These are phyloP conservation scores for Dothiorella sarmentorum DNA, from an alignment of 2,329 filamentous ascomycete species.

Conservation along the genomic window DNA sequence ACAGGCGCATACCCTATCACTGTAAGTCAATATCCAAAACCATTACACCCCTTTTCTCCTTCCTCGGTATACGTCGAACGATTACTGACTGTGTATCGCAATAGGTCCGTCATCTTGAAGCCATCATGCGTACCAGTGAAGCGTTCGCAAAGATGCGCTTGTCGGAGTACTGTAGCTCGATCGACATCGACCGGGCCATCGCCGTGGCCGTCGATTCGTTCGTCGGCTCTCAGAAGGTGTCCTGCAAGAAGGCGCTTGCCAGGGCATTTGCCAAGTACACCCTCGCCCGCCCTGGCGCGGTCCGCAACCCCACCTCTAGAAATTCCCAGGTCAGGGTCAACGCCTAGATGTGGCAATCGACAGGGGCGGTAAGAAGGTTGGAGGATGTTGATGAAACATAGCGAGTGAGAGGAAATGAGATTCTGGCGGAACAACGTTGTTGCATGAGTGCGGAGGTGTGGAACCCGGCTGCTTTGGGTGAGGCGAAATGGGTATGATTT, in stretches of 20 bases:
- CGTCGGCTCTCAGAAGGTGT: constrained; percentile 93
- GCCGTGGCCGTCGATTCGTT: constrained; percentile 96
- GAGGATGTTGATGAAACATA: neutral
- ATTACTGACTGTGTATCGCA: neutral
- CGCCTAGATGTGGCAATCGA: neutral
- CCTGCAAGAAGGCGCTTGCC: constrained; percentile 92
- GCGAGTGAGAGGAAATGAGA: neutral
- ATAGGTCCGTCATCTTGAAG: constrained; percentile 92
- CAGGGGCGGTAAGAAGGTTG: neutral
- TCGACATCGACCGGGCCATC: constrained; percentile 95
- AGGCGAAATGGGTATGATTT: neutral
- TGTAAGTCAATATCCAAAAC: constrained; percentile 53
- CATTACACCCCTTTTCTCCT: neutral
- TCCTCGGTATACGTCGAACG: neutral
- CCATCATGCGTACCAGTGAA: constrained; percentile 91
- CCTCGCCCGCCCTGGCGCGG: constrained; percentile 44
- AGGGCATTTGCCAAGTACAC: constrained; percentile 93
- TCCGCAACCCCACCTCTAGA: constrained; percentile 23
- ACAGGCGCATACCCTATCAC: constrained; percentile 98
- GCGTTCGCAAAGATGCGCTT: constrained; percentile 96
- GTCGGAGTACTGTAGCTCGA: constrained; percentile 86
- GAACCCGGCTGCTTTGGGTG: no score
- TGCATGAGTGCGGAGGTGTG: neutral
- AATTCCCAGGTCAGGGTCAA: constrained; percentile 6
- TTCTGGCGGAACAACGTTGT: no score